Conservation (phyloP, 2,329 filamentous ascomycete genomes). For the Ophiostoma montium region DNA sequence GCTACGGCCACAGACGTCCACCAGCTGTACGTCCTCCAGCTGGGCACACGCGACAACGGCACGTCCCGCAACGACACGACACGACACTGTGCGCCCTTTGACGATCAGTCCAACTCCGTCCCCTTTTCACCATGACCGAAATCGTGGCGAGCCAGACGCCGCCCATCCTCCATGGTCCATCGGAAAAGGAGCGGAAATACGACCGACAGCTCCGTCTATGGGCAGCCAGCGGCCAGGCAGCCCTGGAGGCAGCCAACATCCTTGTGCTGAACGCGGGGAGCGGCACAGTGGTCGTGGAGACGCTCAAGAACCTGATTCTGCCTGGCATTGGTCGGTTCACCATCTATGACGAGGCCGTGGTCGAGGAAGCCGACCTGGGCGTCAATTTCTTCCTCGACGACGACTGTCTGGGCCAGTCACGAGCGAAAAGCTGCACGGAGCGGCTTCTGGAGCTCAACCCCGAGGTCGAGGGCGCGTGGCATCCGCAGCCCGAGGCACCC, state of each 20-base stretch:
- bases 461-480: slow-evolving; percentile 70
- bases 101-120: no score
- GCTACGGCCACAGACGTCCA: no score
- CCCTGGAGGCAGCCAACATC: slow-evolving; percentile 83
- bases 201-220: slow-evolving; percentile 90
- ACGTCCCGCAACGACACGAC: no score
- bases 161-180: slow-evolving; percentile 36
- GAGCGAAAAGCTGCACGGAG: slow-evolving; percentile 64
- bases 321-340: slow-evolving; percentile 74
- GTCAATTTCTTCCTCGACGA: slow-evolving; percentile 96
- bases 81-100: no score
- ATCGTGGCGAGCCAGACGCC: slow-evolving; percentile 30
- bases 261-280: slow-evolving; percentile 75
- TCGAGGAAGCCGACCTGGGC: slow-evolving; percentile 73
- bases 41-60: no score
- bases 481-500: slow-evolving; percentile 24
- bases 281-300: slow-evolving; percentile 80
- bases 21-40: no score
- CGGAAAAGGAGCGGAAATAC: slow-evolving; percentile 63
- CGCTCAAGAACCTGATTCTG: slow-evolving; percentile 92
- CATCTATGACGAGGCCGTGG: slow-evolving; percentile 66
- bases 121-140: slow-evolving; percentile 26
- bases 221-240: slow-evolving; percentile 83
- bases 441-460: slow-evolving; percentile 81
- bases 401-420: slow-evolving; percentile 56